Base-by-base conservation (phyloP, 805 yeast species). In the Metschnikowia drakensbergensis region DNA sequence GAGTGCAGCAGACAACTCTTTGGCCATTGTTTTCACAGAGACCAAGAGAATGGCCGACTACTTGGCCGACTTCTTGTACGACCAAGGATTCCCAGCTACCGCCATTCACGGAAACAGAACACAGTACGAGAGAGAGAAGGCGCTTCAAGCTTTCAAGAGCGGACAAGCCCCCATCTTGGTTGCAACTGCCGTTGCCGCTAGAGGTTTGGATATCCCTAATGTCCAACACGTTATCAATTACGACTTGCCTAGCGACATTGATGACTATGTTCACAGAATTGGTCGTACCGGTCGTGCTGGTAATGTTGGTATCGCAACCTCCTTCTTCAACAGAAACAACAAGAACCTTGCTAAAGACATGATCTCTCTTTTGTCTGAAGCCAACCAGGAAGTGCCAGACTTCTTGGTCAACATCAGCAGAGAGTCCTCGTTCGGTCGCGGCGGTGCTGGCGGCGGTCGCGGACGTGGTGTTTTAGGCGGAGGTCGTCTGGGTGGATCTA, bases 261-360 rank as follows among this genome's bases (percentile, higher is more conserved):
- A 94, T 72, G 99, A 94, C 74, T 94, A 94, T 68, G 99, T 94
- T 51, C 99, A 94, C 79, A 88, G 99, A 79, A 94, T 94, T 68
- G 99, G 99, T 82, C 92, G 99, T 84, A 94, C 99, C 66, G 99
- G 99, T 75, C 94, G 99, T 84, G 99, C 99, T 64, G 99, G 99
- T 81, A 94, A 94, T 77, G 84, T 86, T 54, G 99, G 99, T 87
- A 79, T 88, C 62, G 97, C 99, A 57, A 91, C 97, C 58, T 96
- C 99, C 45, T 94, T 94, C 79, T 88, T 94, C 76, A 94, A 94
- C 86, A 87, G 98, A 76, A 86, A 86, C 69, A 94, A 90, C 82
- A 82, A 80, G 66, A 90, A 90, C 66, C 79, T 95, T 62, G 92
- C 82, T 58, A 88, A 88, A 70, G 97, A 90, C 54, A 75, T 94